A percentile compares a stretch with the other conserved stretches of the same genome.
phyloP scores from a whole-genome alignment of 2,329 filamentous ascomycete genomes.

The Gnomoniopsis sp. region DNA sequence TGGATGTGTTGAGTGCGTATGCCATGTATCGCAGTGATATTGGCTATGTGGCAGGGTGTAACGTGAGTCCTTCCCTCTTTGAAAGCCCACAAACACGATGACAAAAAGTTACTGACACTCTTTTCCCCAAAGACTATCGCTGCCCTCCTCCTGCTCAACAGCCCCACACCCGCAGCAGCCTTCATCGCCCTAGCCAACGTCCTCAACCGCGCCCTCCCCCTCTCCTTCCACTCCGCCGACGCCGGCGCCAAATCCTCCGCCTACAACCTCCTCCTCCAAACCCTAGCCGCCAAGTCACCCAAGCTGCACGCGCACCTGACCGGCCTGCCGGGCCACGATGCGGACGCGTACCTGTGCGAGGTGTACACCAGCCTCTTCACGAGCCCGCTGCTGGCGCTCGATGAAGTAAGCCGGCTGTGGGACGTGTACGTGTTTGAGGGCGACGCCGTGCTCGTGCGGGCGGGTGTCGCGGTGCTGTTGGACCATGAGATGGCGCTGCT shows the following conservation, averaged over 20 bases:
- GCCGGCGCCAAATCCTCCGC: constrained; percentile 64
- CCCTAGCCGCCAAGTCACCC: constrained; percentile 61
- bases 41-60: constrained; percentile 71
- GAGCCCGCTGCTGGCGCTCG: constrained; percentile 58
- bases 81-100: background rate
- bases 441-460: constrained; percentile 67
- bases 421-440: constrained; percentile 83
- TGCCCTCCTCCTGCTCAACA: constrained; percentile 69
- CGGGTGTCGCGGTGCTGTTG: constrained; percentile 65
- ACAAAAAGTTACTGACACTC: constrained; percentile 20
- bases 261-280: constrained; percentile 67
- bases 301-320: constrained; percentile 63
- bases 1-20: constrained; percentile 75
- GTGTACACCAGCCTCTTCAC: constrained; percentile 67
- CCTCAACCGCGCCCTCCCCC: constrained; percentile 69
- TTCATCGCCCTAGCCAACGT: constrained; percentile 75
- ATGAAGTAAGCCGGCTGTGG: constrained; percentile 71
- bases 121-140: constrained; percentile 57
- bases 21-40: constrained; percentile 80
- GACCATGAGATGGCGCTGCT: constrained; percentile 51
- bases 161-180: constrained; percentile 58
- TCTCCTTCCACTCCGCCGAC: constrained; percentile 73
- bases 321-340: constrained; percentile 40
- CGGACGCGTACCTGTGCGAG: constrained; percentile 54
- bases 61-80: constrained; percentile 50